Evolutionary conservation across 768 basidiomycete species (phyloP).

Genomic region (Phylloporus sp.): DNA sequence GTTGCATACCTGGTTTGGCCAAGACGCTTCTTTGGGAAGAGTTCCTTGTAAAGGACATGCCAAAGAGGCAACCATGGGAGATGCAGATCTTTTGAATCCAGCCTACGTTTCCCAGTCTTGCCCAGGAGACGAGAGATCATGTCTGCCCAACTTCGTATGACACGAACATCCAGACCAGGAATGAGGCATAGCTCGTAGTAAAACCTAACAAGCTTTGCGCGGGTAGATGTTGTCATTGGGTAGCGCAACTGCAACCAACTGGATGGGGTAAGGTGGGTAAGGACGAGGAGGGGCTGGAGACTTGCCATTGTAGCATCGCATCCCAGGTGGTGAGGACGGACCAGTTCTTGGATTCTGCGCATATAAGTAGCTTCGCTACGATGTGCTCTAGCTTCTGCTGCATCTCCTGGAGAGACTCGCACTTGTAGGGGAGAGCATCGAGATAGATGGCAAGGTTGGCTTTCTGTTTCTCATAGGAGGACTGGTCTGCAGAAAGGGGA

Average conservation of each 20-base stretch:
- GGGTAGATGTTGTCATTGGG: slow-evolving; percentile 62
- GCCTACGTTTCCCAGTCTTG: slow-evolving; percentile 64
- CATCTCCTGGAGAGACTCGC: slow-evolving; percentile 71
- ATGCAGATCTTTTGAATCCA: slow-evolving; percentile 61
- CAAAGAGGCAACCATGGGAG: slow-evolving; percentile 77
- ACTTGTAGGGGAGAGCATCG: slow-evolving; percentile 64
- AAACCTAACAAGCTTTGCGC: slow-evolving; percentile 64
- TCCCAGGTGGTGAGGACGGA: slow-evolving; percentile 71
- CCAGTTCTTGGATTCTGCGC: slow-evolving; percentile 76
- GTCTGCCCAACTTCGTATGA: slow-evolving; percentile 71
- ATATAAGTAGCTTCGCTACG: slow-evolving; percentile 60
- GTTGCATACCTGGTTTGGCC: slow-evolving; percentile 53
- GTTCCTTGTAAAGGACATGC: slow-evolving; percentile 64
- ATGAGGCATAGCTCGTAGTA: slow-evolving; percentile 77
- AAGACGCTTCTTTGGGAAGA: slow-evolving; percentile 65
- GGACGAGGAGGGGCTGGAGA: slow-evolving; percentile 1
- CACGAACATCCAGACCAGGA: slow-evolving; percentile 69
- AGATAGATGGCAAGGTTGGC: slow-evolving; percentile 62
- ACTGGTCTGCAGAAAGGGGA: slow-evolving; percentile 22
- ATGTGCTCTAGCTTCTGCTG: slow-evolving; percentile 63
- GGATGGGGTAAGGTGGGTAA: slow-evolving; percentile 4
- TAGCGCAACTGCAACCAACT: slow-evolving; percentile 84
- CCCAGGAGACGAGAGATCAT: slow-evolving; percentile 69
- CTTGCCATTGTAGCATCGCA: slow-evolving; percentile 71
- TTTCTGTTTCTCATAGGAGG: slow-evolving; percentile 52